Conservation (phyloP, 2,329 filamentous ascomycete species). For the Colletotrichum aenigma region DNA sequence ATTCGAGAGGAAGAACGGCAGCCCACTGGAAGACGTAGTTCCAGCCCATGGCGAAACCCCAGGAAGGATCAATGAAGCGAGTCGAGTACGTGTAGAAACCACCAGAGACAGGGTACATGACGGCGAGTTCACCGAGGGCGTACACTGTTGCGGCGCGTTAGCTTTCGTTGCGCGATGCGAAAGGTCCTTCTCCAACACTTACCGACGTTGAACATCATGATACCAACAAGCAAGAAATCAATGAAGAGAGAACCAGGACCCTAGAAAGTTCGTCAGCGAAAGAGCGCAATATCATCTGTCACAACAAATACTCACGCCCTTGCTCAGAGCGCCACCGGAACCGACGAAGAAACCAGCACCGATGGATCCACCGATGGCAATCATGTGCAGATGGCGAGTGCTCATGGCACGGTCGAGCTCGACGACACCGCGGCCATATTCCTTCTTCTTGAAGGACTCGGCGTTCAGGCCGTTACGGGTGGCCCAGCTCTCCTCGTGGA, state of each 20-base stretch:
- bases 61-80: constrained; percentile 66
- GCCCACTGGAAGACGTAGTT: constrained; percentile 57
- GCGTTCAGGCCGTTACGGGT: constrained; percentile 41
- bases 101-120: constrained; percentile 67
- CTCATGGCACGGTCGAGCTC: constrained; percentile 55
- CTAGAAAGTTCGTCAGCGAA: neutral
- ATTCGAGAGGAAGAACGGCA: constrained; percentile 52
- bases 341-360: constrained; percentile 69
- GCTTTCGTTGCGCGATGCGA: neutral
- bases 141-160: constrained; percentile 41
- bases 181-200: neutral
- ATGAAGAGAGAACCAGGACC: constrained; percentile 49
- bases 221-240: constrained; percentile 59
- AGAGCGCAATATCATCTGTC: neutral
- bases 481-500: constrained; percentile 33
- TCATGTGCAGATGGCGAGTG: constrained; percentile 65
- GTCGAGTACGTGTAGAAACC: constrained; percentile 67
- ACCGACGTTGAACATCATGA: constrained; percentile 64
- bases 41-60: constrained; percentile 60
- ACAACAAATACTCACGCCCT: constrained; percentile 34
- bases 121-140: constrained; percentile 64
- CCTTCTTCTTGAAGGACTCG: constrained; percentile 42
- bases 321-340: constrained; percentile 56
- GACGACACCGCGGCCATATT: constrained; percentile 17
- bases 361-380: constrained; percentile 65